Conservation (phyloP, 1,284 basidiomycete species). For the Rhodotorula sp. region DNA sequence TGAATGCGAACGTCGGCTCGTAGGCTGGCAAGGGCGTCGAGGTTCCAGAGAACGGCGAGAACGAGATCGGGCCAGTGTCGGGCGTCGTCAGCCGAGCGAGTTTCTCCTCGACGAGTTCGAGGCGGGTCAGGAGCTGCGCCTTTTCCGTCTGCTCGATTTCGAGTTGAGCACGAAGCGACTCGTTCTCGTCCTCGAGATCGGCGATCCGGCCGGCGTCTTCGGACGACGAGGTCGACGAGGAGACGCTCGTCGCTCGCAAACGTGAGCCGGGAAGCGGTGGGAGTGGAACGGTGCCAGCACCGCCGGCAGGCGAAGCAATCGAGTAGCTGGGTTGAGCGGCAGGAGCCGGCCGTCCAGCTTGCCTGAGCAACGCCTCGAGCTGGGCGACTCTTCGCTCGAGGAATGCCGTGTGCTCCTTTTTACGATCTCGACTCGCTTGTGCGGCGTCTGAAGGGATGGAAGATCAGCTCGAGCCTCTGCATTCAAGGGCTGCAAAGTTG, state of each 20-base stretch:
- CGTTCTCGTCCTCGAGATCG: constrained; percentile 38
- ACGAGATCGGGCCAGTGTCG: background rate
- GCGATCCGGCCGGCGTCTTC: constrained; percentile 7
- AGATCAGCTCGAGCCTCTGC: background rate
- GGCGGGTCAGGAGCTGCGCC: constrained; percentile 20
- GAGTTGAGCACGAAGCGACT: constrained; percentile 29
- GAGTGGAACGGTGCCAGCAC: background rate
- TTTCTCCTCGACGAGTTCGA: constrained; percentile 23
- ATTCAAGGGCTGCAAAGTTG: background rate
- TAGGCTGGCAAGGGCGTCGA: constrained; percentile 5
- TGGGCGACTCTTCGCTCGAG: constrained; percentile 30
- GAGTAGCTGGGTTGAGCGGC: background rate
- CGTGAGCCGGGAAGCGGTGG: background rate
- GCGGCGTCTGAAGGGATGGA: constrained; percentile 28
- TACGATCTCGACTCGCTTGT: constrained; percentile 39
- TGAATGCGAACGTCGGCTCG: constrained; percentile 34
- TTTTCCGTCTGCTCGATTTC: constrained; percentile 26
- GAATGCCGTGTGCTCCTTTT: constrained; percentile 35
- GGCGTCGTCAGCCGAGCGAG: constrained; percentile 5
- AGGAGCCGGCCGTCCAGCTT: background rate
- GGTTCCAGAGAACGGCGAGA: constrained; percentile 5
- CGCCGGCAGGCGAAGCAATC: background rate
- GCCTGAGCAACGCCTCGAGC: constrained; percentile 28
- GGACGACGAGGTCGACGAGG: background rate
- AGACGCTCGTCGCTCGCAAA: constrained; percentile 5